A percentile compares a stretch with the other conserved stretches of the same genome.
phyloP scores from a whole-genome alignment of 441 rosid genomes.

The Biscutella laevigata region DNA sequence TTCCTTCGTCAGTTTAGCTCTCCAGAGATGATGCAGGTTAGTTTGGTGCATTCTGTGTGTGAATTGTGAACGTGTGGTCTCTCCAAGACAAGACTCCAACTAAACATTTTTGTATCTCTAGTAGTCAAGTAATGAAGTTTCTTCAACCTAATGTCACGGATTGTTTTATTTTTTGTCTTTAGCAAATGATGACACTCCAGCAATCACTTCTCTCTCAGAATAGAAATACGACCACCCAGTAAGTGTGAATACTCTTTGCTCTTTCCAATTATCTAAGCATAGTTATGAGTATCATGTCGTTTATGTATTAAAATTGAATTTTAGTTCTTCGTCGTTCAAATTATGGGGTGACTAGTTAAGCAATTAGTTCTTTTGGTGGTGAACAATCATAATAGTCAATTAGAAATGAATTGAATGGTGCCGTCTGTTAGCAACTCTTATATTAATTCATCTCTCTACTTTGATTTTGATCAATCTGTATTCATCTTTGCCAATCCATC shows the following conservation, averaged over 20 bases:
- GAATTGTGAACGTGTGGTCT: not conserved
- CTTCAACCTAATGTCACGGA: constrained; percentile 1
- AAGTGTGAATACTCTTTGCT: constrained; percentile 19
- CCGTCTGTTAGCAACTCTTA: too few relatives aligned
- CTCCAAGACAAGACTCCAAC: too few relatives aligned
- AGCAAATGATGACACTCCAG: constrained; percentile 54
- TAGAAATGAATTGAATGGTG: too few relatives aligned
- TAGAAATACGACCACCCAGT: constrained; percentile 40
- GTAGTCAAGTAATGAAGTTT: not conserved
- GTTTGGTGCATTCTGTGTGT: constrained; percentile 4
- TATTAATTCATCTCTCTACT: too few relatives aligned
- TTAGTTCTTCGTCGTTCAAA: not conserved
- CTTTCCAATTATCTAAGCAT: not conserved
- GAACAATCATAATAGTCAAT: too few relatives aligned
- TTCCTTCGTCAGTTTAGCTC: constrained; percentile 54
- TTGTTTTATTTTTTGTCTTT: constrained; percentile 18
- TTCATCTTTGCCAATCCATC: not conserved
- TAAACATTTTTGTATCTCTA: constrained; percentile 10
- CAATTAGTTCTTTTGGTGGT: too few relatives aligned
- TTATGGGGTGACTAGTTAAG: constrained; percentile 4
- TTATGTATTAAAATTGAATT: not conserved
- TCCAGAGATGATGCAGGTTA: constrained; percentile 62
- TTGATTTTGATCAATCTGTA: not conserved
- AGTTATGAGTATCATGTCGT: not conserved
- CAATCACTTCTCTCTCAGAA: constrained; percentile 46